Evolutionary conservation across 2,329 filamentous ascomycete genomes (phyloP).

Genomic region (Calonectria crousiana): DNA sequence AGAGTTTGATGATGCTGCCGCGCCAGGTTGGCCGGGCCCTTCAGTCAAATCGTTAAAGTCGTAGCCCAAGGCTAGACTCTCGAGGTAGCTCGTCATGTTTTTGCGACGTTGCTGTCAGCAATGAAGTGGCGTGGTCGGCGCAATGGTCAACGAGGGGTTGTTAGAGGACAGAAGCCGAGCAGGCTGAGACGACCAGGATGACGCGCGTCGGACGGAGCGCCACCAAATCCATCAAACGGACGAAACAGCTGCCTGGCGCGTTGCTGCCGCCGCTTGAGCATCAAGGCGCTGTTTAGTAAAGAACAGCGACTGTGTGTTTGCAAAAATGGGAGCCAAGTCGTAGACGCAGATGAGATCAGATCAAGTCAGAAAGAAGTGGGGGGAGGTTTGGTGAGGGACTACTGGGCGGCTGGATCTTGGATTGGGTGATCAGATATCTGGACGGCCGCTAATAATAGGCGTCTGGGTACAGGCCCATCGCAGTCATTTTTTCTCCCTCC

Average conservation of each 20-base stretch:
- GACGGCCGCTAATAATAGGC: slow-evolving; percentile 1
- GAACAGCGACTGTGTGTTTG: neutral
- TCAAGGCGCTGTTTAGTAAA: neutral
- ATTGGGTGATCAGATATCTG: slow-evolving; percentile 5
- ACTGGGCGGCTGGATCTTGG: neutral
- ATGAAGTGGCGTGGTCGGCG: neutral
- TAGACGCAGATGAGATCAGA: slow-evolving; percentile 9
- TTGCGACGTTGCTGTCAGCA: slow-evolving; percentile 29
- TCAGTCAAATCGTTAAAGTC: slow-evolving; percentile 42
- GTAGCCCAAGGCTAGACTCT: slow-evolving; percentile 38
- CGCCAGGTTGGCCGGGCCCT: slow-evolving; percentile 35
- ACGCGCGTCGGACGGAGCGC: slow-evolving; percentile 11
- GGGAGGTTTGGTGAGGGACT: slow-evolving; percentile 5
- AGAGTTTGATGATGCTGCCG: slow-evolving; percentile 40
- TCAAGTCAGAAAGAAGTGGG: slow-evolving; percentile 18
- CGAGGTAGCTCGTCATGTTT: slow-evolving; percentile 39
- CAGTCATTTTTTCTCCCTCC: neutral
- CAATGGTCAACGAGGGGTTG: slow-evolving; percentile 14
- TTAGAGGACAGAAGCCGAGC: neutral
- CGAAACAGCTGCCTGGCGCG: slow-evolving; percentile 19
- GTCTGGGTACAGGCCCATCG: neutral
- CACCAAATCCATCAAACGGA: slow-evolving; percentile 19
- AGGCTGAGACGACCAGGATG: slow-evolving; percentile 14
- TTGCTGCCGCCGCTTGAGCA: slow-evolving; percentile 6
- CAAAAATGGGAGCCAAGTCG: neutral